phyloP scores from a whole-genome alignment of 2,329 filamentous ascomycete species.

The Cercospora canescens region DNA sequence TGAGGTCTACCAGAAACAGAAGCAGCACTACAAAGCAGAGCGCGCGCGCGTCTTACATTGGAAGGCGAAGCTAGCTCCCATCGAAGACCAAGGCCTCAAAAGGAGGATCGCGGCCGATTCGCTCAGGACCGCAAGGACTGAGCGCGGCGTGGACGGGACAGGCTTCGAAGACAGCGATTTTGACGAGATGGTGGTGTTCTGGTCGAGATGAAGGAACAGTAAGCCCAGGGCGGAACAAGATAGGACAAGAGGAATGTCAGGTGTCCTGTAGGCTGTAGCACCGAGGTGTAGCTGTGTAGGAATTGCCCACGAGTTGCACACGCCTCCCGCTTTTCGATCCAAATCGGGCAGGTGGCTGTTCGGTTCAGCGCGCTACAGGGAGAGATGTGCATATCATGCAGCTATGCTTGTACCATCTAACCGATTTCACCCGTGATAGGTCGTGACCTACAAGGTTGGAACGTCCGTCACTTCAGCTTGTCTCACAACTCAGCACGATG shows the following conservation, averaged over 20 bases:
- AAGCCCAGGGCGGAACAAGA: background rate
- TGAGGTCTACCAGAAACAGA: slow-evolving; percentile 4
- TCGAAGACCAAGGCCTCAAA: background rate
- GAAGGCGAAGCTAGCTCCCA: background rate
- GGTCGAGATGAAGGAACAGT: background rate
- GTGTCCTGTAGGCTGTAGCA: background rate
- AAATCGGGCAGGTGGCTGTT: background rate
- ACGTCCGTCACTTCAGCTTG: background rate
- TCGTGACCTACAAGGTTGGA: background rate
- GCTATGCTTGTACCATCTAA: background rate
- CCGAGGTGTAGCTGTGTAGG: background rate
- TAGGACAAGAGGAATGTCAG: background rate
- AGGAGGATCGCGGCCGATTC: background rate
- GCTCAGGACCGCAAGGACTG: background rate
- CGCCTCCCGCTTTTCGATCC: background rate
- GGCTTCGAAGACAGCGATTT: background rate
- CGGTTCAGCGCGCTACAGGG: background rate
- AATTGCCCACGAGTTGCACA: too few relatives aligned
- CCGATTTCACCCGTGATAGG: background rate
- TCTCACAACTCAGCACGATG: background rate
- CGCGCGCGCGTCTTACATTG: background rate
- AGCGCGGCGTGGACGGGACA: background rate
- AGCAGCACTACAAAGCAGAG: background rate
- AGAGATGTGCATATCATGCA: background rate
- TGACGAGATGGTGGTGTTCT: background rate